Conservation (phyloP, 2,329 filamentous ascomycete genomes). For the Colletotrichum sp. region DNA sequence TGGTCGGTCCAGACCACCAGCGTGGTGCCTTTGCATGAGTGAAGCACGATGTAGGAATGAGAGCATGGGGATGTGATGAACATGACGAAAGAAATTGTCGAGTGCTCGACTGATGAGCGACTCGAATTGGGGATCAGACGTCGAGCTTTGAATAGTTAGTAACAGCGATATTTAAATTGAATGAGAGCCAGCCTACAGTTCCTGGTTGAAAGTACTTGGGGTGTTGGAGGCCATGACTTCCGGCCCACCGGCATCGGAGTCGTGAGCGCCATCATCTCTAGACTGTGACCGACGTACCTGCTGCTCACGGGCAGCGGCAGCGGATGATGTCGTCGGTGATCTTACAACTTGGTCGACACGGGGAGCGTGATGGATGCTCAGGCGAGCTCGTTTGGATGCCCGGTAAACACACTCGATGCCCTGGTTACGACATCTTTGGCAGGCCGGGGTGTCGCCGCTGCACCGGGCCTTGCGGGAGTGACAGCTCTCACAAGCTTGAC, state of each 20-base stretch:
- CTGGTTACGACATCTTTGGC: conserved; percentile 56
- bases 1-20: conserved; percentile 59
- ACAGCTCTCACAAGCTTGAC: conserved; percentile 62
- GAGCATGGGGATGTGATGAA: conserved; percentile 64
- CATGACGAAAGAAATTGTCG: conserved; percentile 62
- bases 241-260: conserved; percentile 14
- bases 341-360: not conserved
- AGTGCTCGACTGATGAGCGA: conserved; percentile 57
- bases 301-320: not conserved
- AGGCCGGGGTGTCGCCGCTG: conserved; percentile 61
- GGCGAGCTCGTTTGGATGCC: conserved; percentile 44
- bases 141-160: conserved; percentile 26
- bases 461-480: conserved; percentile 64
- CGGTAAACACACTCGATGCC: conserved; percentile 62
- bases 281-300: conserved; percentile 2
- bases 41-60: conserved; percentile 65
- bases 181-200: conserved; percentile 33
- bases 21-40: conserved; percentile 63
- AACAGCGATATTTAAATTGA: not conserved
- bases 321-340: conserved; percentile 8
- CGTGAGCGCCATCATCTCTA: conserved; percentile 11
- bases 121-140: conserved; percentile 50
- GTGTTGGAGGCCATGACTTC: conserved; percentile 37
- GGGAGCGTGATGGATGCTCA: conserved; percentile 9
- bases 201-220: conserved; percentile 36